Percentiles rank a stretch among this genome's conserved stretches.
phyloP scores from a whole-genome alignment of 2,329 filamentous ascomycete species.

The Beauveria pseudobassiana region DNA sequence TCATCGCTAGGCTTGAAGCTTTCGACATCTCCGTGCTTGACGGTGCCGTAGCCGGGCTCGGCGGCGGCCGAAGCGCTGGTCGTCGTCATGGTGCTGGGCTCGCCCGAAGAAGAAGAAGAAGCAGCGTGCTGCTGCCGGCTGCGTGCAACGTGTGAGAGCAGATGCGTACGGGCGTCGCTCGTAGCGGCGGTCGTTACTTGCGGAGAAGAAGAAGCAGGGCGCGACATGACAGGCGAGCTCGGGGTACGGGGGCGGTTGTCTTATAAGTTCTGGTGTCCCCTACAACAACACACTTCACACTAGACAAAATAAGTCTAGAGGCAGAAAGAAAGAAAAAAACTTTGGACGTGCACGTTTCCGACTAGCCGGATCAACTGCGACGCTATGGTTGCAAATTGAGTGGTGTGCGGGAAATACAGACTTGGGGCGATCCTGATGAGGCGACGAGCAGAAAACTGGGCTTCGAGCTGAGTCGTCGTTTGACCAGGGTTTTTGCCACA shows the following conservation, averaged over 20 bases:
- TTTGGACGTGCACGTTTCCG: neutral
- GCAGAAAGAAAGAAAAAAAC: neutral
- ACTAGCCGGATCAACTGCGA: neutral
- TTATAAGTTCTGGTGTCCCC: neutral
- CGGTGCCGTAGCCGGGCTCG: constrained; percentile 1
- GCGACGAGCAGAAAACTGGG: neutral
- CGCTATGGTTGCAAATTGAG: neutral
- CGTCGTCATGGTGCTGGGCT: neutral
- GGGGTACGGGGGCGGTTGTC: neutral
- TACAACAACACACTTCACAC: no score
- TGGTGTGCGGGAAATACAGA: constrained; percentile 4
- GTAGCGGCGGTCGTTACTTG: neutral
- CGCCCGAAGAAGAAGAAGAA: neutral
- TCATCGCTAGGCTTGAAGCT: neutral
- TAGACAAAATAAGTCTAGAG: neutral
- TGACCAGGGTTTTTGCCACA: neutral
- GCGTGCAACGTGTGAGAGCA: neutral
- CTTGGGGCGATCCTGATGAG: neutral
- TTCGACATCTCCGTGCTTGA: neutral
- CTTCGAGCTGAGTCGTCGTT: constrained; percentile 1
- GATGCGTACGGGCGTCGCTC: neutral
- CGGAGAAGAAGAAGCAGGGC: neutral
- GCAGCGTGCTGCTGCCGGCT: neutral
- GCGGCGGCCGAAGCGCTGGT: neutral
- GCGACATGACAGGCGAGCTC: neutral